Evolutionary conservation across 176 grass and related monocot species (phyloP), one percentile per base, ranked within the genome.

Genomic region (Cenchrus americanus): DNA sequence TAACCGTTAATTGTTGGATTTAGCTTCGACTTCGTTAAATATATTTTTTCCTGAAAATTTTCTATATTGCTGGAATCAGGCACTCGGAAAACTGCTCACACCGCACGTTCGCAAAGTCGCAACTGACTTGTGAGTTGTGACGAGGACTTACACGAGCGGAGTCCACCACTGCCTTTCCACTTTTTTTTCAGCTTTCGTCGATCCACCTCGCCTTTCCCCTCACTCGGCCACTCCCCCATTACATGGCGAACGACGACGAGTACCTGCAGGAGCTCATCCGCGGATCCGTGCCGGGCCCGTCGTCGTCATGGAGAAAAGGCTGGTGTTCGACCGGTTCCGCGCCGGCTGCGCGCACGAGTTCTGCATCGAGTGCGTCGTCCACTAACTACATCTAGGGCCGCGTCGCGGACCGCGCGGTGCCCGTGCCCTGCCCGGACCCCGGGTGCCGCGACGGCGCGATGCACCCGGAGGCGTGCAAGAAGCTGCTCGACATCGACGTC

Each of bases 381-480:
- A 26, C 12, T 73, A 82, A 26, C 12, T 73, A 82, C 71, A 82
- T 82, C 62, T 52, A 87, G 79, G 18, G 21, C 51, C 85, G 85
- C 52, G 79, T 87, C 71, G 51, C 41, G 17, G 41, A 26, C 13
- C 41, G 85, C 62, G 53, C 43, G 0, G 85, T 87, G 24, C 85
- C 79, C 24, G 71, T 87, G 42, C 85, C 43, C 21, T 87, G 85
- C 79, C 79, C 79, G 13, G 52, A 26, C 43, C 46, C 62, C 41
- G 79, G 15, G 24, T 82, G 78, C 85, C n/a, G 47, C 18, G 60
- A 0, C 83, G 73, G 15, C 53, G 26, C 13, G 19, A 66, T 82
- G 74, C 80, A 88, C 66, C 86, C 86, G 15, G 86, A 88, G 80
- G 66, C 55, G 5, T 83, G 86, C 74, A 88, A 83, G 74, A 83